Evolutionary conservation across 2,329 filamentous ascomycete species (phyloP).

Genomic region (Teratosphaeria pseudoeucalypti): DNA sequence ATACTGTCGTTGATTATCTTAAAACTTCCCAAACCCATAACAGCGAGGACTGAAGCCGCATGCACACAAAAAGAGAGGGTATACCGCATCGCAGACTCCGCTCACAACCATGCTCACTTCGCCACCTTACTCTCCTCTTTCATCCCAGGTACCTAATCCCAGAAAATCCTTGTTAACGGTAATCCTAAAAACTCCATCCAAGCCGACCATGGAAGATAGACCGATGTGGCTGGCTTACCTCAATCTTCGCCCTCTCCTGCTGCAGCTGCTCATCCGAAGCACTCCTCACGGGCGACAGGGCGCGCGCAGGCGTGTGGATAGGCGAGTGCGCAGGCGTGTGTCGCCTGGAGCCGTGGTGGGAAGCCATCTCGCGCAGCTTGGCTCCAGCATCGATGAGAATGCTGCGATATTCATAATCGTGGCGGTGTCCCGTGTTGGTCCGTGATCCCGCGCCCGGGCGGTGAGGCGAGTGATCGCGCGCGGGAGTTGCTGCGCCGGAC

Average conservation of each 20-base stretch:
- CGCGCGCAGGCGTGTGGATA: background rate
- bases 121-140: background rate
- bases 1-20: background rate
- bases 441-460: background rate
- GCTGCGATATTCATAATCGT: background rate
- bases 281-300: background rate
- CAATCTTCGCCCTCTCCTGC: background rate
- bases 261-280: background rate
- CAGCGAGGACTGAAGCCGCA: background rate
- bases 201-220: slow-evolving; percentile 12
- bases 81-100: background rate
- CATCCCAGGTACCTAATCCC: background rate
- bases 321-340: background rate
- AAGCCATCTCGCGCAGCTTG: background rate
- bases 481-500: background rate
- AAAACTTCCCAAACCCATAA: background rate
- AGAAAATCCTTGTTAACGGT: background rate
- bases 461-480: background rate
- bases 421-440: background rate
- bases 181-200: background rate
- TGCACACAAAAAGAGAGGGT: background rate
- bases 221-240: background rate
- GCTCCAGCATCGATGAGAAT: background rate
- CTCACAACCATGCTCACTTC: background rate
- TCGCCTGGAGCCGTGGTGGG: background rate